Conservation (phyloP, 2,329 filamentous ascomycete species). For the Alternaria arborescens region DNA sequence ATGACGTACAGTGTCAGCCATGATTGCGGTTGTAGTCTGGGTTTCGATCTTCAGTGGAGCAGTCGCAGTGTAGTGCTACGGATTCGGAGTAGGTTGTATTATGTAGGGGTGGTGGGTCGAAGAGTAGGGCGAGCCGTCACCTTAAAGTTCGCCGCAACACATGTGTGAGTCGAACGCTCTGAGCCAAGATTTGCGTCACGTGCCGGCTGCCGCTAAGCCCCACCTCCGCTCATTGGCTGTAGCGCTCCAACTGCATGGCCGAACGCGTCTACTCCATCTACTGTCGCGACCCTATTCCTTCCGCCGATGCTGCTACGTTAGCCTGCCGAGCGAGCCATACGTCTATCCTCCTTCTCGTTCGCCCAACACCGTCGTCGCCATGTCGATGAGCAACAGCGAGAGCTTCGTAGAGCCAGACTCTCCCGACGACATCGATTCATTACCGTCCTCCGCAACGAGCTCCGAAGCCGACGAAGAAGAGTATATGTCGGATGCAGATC, state of each 20-base stretch:
- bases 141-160: conserved; percentile 20
- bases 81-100: neutral
- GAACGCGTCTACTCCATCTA: conserved; percentile 18
- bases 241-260: conserved; percentile 28
- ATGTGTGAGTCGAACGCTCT: conserved; percentile 29
- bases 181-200: conserved; percentile 32
- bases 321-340: conserved; percentile 7
- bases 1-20: conserved; percentile 59
- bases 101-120: conserved; percentile 3
- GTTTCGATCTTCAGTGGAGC: conserved; percentile 6
- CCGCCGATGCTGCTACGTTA: conserved; percentile 33
- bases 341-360: neutral
- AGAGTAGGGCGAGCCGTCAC: neutral
- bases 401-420: conserved; percentile 49
- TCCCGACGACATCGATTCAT: conserved; percentile 59
- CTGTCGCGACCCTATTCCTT: conserved; percentile 10
- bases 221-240: conserved; percentile 39
- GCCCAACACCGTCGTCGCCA: conserved; percentile 22
- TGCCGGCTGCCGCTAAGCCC: conserved; percentile 26
- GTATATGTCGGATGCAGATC: conserved; percentile 81
- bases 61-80: neutral
- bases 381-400: conserved; percentile 50
- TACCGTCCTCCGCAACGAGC: conserved; percentile 61
- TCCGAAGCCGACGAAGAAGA: conserved; percentile 66
- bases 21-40: conserved; percentile 55